These are phyloP conservation scores for Gonium pectorale DNA, from an alignment of 139 green algal genomes.

Conservation along the genomic window DNA sequence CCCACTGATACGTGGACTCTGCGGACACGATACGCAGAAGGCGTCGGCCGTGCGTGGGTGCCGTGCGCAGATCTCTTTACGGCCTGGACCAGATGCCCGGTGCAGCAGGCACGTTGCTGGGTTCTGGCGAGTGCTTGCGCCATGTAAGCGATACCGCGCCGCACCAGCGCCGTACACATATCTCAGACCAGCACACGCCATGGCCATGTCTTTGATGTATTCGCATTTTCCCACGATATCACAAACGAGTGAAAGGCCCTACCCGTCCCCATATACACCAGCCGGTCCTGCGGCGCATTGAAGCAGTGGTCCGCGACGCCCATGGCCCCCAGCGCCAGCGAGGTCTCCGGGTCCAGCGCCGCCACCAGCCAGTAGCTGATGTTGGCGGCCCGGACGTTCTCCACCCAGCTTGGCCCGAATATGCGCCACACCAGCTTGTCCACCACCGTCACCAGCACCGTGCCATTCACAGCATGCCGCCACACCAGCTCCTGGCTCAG, in stretches of 20 bases:
- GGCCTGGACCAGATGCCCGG: too few species aligned
- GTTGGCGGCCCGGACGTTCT: constrained; percentile 35
- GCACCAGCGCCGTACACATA: too few species aligned
- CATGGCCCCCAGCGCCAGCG: constrained; percentile 1
- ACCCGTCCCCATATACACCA: constrained; percentile 44
- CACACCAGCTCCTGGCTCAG: constrained; percentile 6
- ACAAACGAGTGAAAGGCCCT: too few species aligned
- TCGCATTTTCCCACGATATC: too few species aligned
- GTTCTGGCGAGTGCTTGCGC: too few species aligned
- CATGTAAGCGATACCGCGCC: too few species aligned
- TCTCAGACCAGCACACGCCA: too few species aligned
- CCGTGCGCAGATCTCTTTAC: too few species aligned
- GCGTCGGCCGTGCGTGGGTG: too few species aligned
- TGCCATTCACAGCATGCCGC: not conserved
- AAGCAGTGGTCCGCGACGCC: constrained; percentile 38
- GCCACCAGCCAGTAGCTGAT: constrained; percentile 45
- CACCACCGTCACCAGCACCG: constrained; percentile 2
- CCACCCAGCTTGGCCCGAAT: constrained; percentile 37
- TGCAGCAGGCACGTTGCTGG: too few species aligned
- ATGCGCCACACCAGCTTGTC: constrained; percentile 29
- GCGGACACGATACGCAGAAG: too few species aligned
- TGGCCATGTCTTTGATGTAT: too few species aligned
- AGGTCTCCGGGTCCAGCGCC: constrained; percentile 37
- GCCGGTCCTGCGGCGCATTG: constrained; percentile 43
- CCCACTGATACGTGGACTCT: constrained; percentile 41